Base-by-base conservation (phyloP, 2,329 filamentous ascomycete genomes). In the Stachybotrys echinatus region DNA sequence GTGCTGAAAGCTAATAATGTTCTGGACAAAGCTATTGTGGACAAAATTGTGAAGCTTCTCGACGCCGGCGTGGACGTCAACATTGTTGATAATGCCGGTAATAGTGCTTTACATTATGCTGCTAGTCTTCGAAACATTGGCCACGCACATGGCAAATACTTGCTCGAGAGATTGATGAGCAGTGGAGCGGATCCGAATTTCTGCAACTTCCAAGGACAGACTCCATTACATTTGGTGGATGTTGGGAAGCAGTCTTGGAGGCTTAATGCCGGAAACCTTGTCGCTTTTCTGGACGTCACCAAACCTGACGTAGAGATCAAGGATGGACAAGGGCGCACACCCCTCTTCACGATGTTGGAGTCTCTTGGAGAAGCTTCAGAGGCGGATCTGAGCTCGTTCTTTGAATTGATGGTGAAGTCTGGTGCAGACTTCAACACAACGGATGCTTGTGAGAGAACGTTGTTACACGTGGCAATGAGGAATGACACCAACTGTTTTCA, bases 81-180 rank as follows among this genome's bases (percentile, higher is more conserved):
- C 17, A 50, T 50, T 6, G 50, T 50, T 19, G 56, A 65, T 45
- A 31, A 50, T 4, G 12, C 48, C 1, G 59, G 60, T 12, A 55
- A 55, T 18, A 63, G 59, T 3, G 27, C 52, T 4, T 50, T 58
- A 2, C 54, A 59, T 40, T 44, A 48, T 27, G 42, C 22, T 5
- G 42, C 42, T 19, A 34, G 23, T 2, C 23, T 47, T 23, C 21
- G 31, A 4, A 44, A 21, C 5, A 37, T 48, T 4, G n/a, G 5
- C 5, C 17, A 23, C 18, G 42, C 23, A 4, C 42, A 14, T 45
- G 4, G 21, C 12, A 19, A 14, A 23, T 6, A 6, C 20, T 3
- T 45, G 8, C 6, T 45, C 12, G 18, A 45, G n/a, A 27, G n/a
- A 23, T 23, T 45, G 8, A 17, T 45, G 12, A 23, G 27, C 12